A percentile compares a stretch with the other conserved stretches of the same genome.
Evolutionary conservation across 768 basidiomycete species (phyloP).

Genomic region (Mycena amicta): DNA sequence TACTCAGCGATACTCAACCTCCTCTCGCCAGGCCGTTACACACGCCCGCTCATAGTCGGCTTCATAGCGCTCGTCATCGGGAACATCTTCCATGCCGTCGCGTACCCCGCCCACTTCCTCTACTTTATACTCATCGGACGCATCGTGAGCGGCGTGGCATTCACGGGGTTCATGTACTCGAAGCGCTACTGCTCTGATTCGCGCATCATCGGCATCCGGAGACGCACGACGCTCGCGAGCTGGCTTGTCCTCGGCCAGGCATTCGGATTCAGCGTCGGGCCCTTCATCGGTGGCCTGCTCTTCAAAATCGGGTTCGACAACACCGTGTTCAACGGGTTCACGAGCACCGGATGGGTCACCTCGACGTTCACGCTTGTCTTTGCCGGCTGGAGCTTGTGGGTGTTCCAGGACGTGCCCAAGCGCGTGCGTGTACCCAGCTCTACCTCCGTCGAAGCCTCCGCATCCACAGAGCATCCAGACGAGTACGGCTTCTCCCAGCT

Average conservation of each 20-base stretch:
- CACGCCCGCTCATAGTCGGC: constrained; percentile 52
- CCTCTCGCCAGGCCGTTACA: constrained; percentile 51
- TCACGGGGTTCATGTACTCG: constrained; percentile 66
- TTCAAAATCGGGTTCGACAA: constrained; percentile 63
- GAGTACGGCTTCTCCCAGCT: constrained; percentile 16
- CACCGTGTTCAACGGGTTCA: constrained; percentile 65
- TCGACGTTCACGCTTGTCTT: not conserved
- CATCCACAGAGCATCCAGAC: not conserved
- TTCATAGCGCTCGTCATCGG: constrained; percentile 58
- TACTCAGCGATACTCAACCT: too few species aligned
- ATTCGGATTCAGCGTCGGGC: constrained; percentile 62
- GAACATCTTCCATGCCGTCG: constrained; percentile 61
- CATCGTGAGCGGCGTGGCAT: constrained; percentile 62
- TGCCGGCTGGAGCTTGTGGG: not conserved
- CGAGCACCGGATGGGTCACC: constrained; percentile 34
- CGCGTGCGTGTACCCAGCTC: not conserved
- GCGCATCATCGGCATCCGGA: constrained; percentile 65
- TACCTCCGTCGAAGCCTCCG: constrained; percentile 2
- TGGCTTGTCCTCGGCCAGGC: constrained; percentile 68
- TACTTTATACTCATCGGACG: constrained; percentile 74
- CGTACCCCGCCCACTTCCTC: constrained; percentile 59
- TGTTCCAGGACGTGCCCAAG: constrained; percentile 1
- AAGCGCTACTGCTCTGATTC: constrained; percentile 69
- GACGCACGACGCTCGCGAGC: constrained; percentile 62
- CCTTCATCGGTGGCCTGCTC: constrained; percentile 63